Percentiles rank a stretch among this genome's conserved stretches.
These are phyloP conservation scores for Ceratocystis huliohia DNA, from an alignment of 2,329 filamentous ascomycete genomes.

Conservation along the genomic window DNA sequence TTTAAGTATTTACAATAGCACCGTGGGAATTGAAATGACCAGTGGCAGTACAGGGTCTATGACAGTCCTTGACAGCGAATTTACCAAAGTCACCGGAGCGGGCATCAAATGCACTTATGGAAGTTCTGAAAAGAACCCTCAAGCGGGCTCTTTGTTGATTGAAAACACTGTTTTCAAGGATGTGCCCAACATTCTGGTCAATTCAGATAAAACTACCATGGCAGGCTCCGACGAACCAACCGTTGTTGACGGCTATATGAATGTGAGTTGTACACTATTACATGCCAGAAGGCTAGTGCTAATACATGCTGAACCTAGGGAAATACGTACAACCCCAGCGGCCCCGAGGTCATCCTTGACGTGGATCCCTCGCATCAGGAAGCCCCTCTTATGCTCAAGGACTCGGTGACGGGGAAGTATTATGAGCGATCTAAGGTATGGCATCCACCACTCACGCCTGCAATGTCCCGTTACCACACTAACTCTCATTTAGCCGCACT, in stretches of 20 bases:
- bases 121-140: constrained; percentile 47
- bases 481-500: constrained; percentile 45
- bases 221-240: background rate
- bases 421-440: constrained; percentile 55
- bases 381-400: constrained; percentile 44
- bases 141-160: constrained; percentile 34
- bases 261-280: constrained; percentile 16
- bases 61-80: constrained; percentile 59
- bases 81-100: constrained; percentile 30
- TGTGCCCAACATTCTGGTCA: constrained; percentile 28
- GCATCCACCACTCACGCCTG: background rate
- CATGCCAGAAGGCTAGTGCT: background rate
- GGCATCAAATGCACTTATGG: constrained; percentile 31
- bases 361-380: constrained; percentile 31
- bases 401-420: constrained; percentile 35
- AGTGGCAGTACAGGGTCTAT: constrained; percentile 58
- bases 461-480: background rate
- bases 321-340: constrained; percentile 45
- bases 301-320: constrained; percentile 36
- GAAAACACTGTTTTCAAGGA: constrained; percentile 36
- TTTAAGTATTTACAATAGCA: constrained; percentile 49
- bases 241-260: constrained; percentile 26
- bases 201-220: constrained; percentile 35
- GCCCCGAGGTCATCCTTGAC: constrained; percentile 38
- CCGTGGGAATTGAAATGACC: constrained; percentile 54